Percentiles rank a stretch among this genome's conserved stretches.
Evolutionary conservation across 805 yeast genomes (phyloP).

Genomic region (Candida incommunis): DNA sequence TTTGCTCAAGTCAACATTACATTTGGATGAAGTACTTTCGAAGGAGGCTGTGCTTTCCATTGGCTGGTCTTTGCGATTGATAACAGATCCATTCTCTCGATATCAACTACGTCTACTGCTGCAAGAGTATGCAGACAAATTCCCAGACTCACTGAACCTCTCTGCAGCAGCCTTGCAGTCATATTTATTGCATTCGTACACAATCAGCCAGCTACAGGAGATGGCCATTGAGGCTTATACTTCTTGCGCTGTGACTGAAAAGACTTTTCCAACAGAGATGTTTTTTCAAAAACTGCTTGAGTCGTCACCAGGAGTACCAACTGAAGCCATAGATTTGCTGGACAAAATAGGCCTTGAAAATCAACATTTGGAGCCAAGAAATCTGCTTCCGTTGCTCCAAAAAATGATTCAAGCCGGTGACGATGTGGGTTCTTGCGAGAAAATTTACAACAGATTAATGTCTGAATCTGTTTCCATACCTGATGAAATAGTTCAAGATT

Average conservation of each 20-base stretch:
- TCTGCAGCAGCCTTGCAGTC: neutral
- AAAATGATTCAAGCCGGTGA: neutral
- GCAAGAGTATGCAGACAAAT: neutral
- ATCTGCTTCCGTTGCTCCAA: neutral
- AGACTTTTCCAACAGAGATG: neutral
- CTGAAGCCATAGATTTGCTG: neutral
- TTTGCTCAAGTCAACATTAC: neutral
- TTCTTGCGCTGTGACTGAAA: neutral
- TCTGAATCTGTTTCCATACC: neutral
- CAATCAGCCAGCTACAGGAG: neutral
- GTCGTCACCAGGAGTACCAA: no score
- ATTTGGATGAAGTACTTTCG: neutral
- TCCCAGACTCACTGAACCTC: no score
- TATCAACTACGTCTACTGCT: neutral
- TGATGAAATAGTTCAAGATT: neutral
- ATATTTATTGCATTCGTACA: neutral
- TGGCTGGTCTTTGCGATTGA: neutral
- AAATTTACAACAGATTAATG: neutral
- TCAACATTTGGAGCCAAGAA: neutral
- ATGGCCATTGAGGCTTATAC: neutral
- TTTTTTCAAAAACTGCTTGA: neutral
- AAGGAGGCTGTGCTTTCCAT: neutral
- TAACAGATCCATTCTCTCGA: neutral
- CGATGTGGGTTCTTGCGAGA: neutral
- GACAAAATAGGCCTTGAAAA: neutral